Base-by-base conservation (phyloP, 306 rosid species). In the Prunus mongolica region DNA sequence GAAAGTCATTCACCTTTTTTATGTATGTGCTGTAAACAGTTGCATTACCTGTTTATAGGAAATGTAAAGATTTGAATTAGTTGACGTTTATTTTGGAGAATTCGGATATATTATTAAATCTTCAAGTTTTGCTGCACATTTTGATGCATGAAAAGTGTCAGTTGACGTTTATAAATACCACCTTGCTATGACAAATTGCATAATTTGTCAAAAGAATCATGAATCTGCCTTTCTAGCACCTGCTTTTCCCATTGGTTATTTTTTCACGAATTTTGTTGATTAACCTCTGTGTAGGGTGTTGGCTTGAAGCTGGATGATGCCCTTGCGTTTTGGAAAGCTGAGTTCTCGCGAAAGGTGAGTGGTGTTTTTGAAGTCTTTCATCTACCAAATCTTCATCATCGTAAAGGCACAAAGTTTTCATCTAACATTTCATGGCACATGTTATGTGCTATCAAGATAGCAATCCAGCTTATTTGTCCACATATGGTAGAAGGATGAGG, bases 231-330 rank as follows among this genome's bases (percentile, higher is more conserved):
- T 45, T 65, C 4, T 32, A 16, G 32, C 8, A 0, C 15, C 63
- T 32, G 15, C 24, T 5, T 45, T 25, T 32, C 24, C 46, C 16
- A 27, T 22, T 24, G 3, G 13, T 18, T 30, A 11, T 49, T 1
- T 58, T 30, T 69, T 47, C 44, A 38, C 16, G 27, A 18, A 49
- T 49, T 72, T 54, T 34, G 41, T 45, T 18, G 8, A 38, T 60
- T 15, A 61, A 73, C 69, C 76, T 88, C 67, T 22, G 38, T 76
- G 55, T 71, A 95, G 97, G 96, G 99, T 81, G 97, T 90, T 87
- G 97, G 99, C 58, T 87, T 95, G 86, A 95, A 89, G 81, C 77
- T 95, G 80, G 99, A 95, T 65, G 99, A 95, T 75, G 92, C 99
- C 41, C 91, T 95, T 86, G 92, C 92, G 2, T 92, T 95, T 83